Base-by-base conservation (phyloP, 208 protist genomes). In the Porcisia hertigi region DNA sequence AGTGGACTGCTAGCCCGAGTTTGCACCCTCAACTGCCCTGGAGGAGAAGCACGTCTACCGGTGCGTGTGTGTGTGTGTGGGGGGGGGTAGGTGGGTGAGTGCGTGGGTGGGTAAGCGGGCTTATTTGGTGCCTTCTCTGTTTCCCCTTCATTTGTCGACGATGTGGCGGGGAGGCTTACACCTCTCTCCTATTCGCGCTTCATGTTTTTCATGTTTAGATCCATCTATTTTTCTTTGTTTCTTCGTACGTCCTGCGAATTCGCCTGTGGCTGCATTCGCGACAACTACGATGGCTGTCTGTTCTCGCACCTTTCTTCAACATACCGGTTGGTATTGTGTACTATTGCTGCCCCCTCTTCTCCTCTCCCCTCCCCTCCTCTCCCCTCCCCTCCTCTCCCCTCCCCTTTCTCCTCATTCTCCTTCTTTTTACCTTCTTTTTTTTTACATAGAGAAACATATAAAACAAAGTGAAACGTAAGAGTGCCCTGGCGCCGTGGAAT, bases 391-490 rank as follows among this genome's bases (percentile, higher is more conserved):
- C 20, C n/a, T 49, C 69, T 71, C 41, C 30, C 30, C 30, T 30
- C 30, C 30, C 30, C 30, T 30, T 30, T 30, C 30, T 30, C 30
- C 30, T 30, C 30, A 30, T 30, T 0, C 30, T 30, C 30, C 30
- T 30, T 67, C 47, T 52, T 52, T 71, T 54, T 79, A 12, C 20
- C 59, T 62, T 71, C 72, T 25, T 39, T 49, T 73, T 71, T 58
- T 41, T 71, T 45, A 57, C 47, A 79, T 64, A 78, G 80, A 70
- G 52, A 58, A 64, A 43, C 41, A 20, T 45, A 54, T 69, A 6
- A 41, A 43, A 54, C 16, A 23, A 43, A 71, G 20, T 1, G 34
- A 55, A 43, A n/a, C 4, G 4, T 41, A 34, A 3, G n/a, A 36
- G 39, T 47, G 16, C 23, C 14, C 39, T 52, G 63, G 23, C 23